Conservation (phyloP, 306 rosid genomes). For the Echinosophora koreensis region DNA sequence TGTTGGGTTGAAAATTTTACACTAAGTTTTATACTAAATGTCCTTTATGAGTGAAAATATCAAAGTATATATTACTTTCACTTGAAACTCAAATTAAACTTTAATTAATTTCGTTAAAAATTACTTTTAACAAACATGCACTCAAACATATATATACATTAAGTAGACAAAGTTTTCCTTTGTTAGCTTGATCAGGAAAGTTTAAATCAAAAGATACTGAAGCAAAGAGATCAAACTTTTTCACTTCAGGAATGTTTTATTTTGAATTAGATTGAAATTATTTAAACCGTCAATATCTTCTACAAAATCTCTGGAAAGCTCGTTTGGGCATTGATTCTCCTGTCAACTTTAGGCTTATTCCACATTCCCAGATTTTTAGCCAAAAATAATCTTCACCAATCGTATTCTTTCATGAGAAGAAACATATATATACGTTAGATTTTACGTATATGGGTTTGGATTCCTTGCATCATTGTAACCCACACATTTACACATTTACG, state of each 20-base stretch:
- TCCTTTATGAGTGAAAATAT: too few species aligned
- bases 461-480: too few species aligned
- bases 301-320: constrained; percentile 41
- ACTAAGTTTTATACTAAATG: too few species aligned
- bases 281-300: not conserved
- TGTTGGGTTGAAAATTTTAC: too few species aligned
- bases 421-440: too few species aligned
- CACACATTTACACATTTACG: too few species aligned
- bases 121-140: too few species aligned
- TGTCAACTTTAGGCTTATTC: constrained; percentile 39
- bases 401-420: constrained; percentile 46
- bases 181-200: constrained; percentile 4
- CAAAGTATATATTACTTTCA: too few species aligned
- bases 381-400: constrained; percentile 28
- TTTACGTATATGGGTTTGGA: too few species aligned
- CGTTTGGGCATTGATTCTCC: constrained; percentile 53
- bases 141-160: too few species aligned
- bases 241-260: not conserved
- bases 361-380: constrained; percentile 54
- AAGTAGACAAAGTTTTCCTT: not conserved
- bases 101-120: too few species aligned
- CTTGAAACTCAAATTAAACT: too few species aligned
- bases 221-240: constrained; percentile 9
- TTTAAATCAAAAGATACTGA: not conserved
- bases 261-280: not conserved